Base-by-base conservation (phyloP, 2,329 filamentous ascomycete genomes). In the Nemania sp. region DNA sequence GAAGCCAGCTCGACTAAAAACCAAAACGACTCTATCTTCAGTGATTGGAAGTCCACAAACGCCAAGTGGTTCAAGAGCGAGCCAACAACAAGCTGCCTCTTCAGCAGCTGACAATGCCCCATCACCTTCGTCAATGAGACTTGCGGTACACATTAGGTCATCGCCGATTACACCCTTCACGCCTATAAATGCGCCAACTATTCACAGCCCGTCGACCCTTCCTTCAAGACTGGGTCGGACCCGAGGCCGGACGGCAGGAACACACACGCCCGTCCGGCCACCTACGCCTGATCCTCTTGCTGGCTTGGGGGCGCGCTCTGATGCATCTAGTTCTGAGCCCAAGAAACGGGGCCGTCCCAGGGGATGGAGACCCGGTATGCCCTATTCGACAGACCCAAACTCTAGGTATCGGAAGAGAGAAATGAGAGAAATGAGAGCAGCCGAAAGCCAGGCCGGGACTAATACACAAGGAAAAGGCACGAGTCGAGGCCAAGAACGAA, bases 331-430 rank as follows among this genome's bases (percentile, higher is more conserved):
- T 54, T 69, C 64, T n/a, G 73, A 70, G 38, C 69, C 69, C 1
- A 76, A 68, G 64, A 80, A 80, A 62, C 78, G 81, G 43, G 86
- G 86, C 7, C 80, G 86, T 5, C 86, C 86, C 4, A 83, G 84
- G 60, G 85, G 85, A 26, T 86, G 80, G 80, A 80, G 76, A 57
- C 74, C 75, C 1, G 79, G 78, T 49, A 78, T 75, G 71, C 73
- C 77, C 0, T 80, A 79, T 67, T 54, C 68, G 5, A 62, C 53
- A 20, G 68, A 73, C 32, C 57, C 67, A 10, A 72, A 65, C 43
- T 57, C 67, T 15, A 73, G 60, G 26, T 62, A 68, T 58, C 67
- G 64, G 35, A 67, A 75, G 43, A 65, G 57, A 45, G 66, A 70
- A 47, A 56, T 6, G 43, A 65, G 57, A 45, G 66, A 70, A 47